Evolutionary conservation across 345 rosid species (phyloP), one percentile per base, ranked within the genome.

Genomic region (Euclidium syriacum): DNA sequence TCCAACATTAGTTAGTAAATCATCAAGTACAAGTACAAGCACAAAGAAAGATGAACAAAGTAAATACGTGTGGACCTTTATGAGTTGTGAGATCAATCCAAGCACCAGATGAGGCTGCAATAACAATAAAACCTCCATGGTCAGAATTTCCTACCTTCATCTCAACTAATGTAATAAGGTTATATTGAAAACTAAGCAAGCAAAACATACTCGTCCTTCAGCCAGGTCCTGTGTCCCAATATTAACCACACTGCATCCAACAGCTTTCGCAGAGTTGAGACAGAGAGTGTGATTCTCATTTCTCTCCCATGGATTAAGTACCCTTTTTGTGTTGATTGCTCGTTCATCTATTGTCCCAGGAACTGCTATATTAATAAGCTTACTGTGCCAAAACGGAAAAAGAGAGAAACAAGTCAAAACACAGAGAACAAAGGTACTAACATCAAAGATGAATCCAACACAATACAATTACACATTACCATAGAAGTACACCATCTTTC

Each of bases 211-310:
- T 66, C 97, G 87, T 81, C 86, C 98, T 85, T 89, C 96, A 57
- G 88, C 80, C 62, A 92, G 76, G 68, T 89, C 99, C 62, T 89
- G 91, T n/a, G 85, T 70, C 67, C 96, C 95, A 73, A 85, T 85
- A 53, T 92, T 89, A 48, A 85, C 96, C 52, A 92, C 91, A 0
- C 91, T 92, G 71, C 95, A 92, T 65, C 95, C 94, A 72, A 92
- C 88, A 41, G 96, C 96, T 82, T 84, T 92, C 4, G 96, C 96
- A 58, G 91, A 92, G 78, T 92, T 92, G 48, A 92, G 96, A 78
- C 94, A 85, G 29, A 92, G 91, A 4, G 96, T 92, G 70, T 92
- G 98, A 73, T 92, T 89, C 80, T 92, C 97, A 71, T 87, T 89
- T 79, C 90, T 85, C 81, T 94, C 97, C 97, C 96, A 94, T 2